Evolutionary conservation across 257 asterid species (phyloP).

Genomic region (Capsicum rhomboideum): DNA sequence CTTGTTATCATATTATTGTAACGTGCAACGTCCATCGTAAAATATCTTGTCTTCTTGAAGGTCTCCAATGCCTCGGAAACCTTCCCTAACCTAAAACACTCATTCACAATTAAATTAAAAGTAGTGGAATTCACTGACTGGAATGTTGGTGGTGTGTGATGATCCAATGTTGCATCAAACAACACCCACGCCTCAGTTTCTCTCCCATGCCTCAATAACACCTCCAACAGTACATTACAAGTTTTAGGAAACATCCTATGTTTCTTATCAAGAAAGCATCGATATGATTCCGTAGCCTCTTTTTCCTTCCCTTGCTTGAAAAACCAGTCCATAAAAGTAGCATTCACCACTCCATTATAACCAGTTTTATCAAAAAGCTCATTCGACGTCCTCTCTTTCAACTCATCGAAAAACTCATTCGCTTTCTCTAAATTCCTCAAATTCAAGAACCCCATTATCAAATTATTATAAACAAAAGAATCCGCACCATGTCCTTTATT

Average conservation of each 20-base stretch:
- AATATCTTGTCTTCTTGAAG: constrained; percentile 74
- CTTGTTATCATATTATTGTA: constrained; percentile 63
- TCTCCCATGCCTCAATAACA: constrained; percentile 54
- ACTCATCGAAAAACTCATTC: constrained; percentile 60
- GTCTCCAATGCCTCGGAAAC: constrained; percentile 60
- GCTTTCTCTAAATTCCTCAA: constrained; percentile 65
- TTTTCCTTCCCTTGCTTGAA: constrained; percentile 59
- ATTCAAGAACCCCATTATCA: constrained; percentile 65
- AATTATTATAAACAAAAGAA: constrained; percentile 67
- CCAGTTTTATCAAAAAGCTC: too few species aligned
- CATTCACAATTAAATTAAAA: constrained; percentile 62
- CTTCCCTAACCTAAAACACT: constrained; percentile 65
- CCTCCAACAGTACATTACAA: constrained; percentile 60
- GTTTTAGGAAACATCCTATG: constrained; percentile 68
- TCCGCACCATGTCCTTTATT: constrained; percentile 83
- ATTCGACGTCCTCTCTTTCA: constrained; percentile 82
- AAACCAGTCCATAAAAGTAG: constrained; percentile 85
- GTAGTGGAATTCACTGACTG: constrained; percentile 81
- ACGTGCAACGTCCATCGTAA: constrained; percentile 76
- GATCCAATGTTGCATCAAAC: constrained; percentile 69
- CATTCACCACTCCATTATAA: constrained; percentile 75
- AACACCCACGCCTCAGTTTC: constrained; percentile 69
- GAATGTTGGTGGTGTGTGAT: constrained; percentile 83
- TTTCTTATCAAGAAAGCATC: constrained; percentile 47
- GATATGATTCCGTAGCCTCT: constrained; percentile 78